Evolutionary conservation across 192 early-diverging fungal genomes (phyloP).

Genomic region (Dissophora ornata): DNA sequence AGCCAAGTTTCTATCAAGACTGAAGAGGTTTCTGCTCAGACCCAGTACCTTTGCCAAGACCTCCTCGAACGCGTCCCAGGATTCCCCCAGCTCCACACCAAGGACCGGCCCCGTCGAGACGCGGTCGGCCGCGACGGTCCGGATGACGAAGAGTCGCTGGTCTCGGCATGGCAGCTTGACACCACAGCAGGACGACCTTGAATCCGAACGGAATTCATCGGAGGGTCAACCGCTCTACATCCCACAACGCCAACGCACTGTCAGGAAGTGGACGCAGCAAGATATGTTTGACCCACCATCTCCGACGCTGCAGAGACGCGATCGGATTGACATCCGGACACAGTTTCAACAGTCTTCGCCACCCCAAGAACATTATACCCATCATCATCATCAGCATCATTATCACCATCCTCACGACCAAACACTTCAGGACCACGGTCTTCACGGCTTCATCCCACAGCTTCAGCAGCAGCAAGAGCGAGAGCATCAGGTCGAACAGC

Average conservation of each 20-base stretch:
- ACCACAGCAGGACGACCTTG: slow-evolving; percentile 13
- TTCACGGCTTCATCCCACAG: no score
- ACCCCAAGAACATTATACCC: not conserved
- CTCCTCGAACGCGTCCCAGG: not conserved
- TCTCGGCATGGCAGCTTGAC: slow-evolving; percentile 21
- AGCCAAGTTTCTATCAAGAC: slow-evolving; percentile 32
- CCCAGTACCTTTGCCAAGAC: slow-evolving; percentile 34
- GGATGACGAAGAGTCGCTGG: slow-evolving; percentile 21
- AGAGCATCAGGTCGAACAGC: no score
- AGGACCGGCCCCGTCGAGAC: not conserved
- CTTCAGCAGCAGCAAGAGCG: no score
- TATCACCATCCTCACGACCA: slow-evolving; percentile 16
- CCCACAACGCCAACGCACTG: not conserved
- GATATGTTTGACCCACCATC: slow-evolving; percentile 18
- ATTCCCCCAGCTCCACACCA: not conserved
- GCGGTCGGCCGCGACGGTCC: slow-evolving; percentile 6
- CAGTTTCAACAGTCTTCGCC: slow-evolving; percentile 29
- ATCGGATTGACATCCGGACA: slow-evolving; percentile 22
- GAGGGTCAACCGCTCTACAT: slow-evolving; percentile 5
- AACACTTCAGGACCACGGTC: not conserved
- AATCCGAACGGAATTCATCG: not conserved
- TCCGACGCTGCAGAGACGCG: slow-evolving; percentile 2
- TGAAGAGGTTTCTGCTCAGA: slow-evolving; percentile 35
- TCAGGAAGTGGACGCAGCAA: slow-evolving; percentile 19
- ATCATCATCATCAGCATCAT: slow-evolving; percentile 2